Base-by-base conservation (phyloP, 2,329 filamentous ascomycete species). In the Aspergillus tubingensis region DNA sequence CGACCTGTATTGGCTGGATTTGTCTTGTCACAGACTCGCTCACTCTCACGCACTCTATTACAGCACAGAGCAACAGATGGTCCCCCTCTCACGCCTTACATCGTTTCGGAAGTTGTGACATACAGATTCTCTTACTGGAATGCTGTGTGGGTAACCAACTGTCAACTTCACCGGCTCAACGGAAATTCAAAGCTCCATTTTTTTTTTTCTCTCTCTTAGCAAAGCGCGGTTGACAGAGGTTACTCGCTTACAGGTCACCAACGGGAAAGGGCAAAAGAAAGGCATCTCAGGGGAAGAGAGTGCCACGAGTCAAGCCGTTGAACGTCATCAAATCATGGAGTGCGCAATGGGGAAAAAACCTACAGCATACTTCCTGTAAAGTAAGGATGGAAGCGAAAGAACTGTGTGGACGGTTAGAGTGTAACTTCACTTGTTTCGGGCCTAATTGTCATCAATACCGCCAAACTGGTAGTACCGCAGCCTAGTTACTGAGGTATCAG, bases 391-490 rank as follows among this genome's bases (percentile, higher is more conserved):
- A 57, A 57, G 53, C 39, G 53, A 17, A 39, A 36, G 19, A 38
- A 15, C 13, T 8, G 39, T 15, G 8, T 21, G n/a, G n/a, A 44
- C 36, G 8, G 41, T 25, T 8, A 11, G 44, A 39, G 38, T 21
- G 47, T 27, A 44, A 8, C 49, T 38, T 10, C 25, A 27, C 25
- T 27, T 27, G 49, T 54, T 27, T 27, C 47, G 13, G 30, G 55
- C 56, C 49, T 19, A 43, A 58, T 54, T 60, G 44, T 47, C 49
- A 54, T 56, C 57, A 5, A 51, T 62, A 59, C 57, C 49, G 47
- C 30, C 54, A 49, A 53, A 41, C 41, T 30, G 39, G n/a, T 48
- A 13, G 50, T 23, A 61, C 32, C 32, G 32, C 32, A 36, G 32
- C 32, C 15, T 50, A 25, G 8, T 15, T 50, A 27, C 47, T 23